phyloP scores from a whole-genome alignment of 1,284 basidiomycete species.

The Microstroma glucosiphilum region DNA sequence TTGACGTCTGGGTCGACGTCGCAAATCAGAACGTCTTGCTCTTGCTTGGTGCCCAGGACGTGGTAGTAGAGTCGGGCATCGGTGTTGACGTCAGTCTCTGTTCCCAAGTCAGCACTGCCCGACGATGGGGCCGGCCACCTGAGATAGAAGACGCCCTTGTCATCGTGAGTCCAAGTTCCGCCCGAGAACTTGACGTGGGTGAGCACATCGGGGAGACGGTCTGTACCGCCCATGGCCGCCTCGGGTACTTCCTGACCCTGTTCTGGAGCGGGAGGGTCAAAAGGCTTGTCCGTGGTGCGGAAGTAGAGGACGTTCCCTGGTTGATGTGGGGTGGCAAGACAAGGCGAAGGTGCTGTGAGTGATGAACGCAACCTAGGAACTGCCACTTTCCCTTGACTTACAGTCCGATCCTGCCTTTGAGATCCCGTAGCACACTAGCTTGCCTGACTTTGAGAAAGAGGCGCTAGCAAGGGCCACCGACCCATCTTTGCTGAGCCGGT shows the following conservation, averaged over 20 bases:
- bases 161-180: constrained; percentile 41
- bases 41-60: constrained; percentile 38
- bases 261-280: constrained; percentile 21
- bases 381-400: constrained; percentile 3
- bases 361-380: too few relatives aligned
- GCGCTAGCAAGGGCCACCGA: constrained; percentile 33
- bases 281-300: constrained; percentile 35
- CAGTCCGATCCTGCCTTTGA: constrained; percentile 47
- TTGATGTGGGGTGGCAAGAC: too few relatives aligned
- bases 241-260: constrained; percentile 21
- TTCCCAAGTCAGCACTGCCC: constrained; percentile 35
- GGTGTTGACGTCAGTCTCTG: constrained; percentile 45
- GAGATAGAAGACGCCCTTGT: constrained; percentile 48
- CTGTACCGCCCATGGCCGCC: constrained; percentile 31
- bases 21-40: constrained; percentile 40
- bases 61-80: constrained; percentile 48
- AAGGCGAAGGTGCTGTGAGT: too few relatives aligned
- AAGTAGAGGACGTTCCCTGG: constrained; percentile 30
- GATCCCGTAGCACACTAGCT: constrained; percentile 44
- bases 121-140: constrained; percentile 25
- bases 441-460: constrained; percentile 42
- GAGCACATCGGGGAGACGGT: constrained; percentile 36
- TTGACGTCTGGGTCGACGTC: constrained; percentile 34
- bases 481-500: constrained; percentile 42
- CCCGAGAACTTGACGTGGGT: constrained; percentile 43